Conservation (phyloP, 306 rosid species). For the Trifolium repens region DNA sequence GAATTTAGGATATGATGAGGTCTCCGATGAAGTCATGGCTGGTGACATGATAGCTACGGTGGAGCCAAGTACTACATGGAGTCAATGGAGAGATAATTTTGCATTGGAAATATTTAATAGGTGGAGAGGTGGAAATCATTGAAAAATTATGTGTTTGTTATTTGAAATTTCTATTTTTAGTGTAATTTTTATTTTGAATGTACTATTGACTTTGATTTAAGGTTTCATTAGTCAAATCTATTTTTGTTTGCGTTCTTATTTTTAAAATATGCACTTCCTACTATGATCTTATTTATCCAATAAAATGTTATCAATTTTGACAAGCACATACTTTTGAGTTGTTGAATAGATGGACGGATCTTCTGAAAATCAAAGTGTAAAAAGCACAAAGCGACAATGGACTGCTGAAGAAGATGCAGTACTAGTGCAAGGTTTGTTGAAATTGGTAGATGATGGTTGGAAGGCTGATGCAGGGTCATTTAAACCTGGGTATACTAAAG, state of each 20-base stretch:
- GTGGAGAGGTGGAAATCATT: constrained; percentile 4
- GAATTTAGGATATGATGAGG: not conserved
- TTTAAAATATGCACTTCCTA: not conserved
- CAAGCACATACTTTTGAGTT: not conserved
- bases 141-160: not conserved
- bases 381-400: constrained; percentile 16
- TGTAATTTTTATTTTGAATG: too few species aligned
- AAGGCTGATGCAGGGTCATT: constrained; percentile 1
- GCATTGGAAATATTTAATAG: not conserved
- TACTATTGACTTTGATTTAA: not conserved
- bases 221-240: not conserved
- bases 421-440: not conserved
- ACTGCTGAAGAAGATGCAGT: not conserved
- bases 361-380: not conserved
- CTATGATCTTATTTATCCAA: not conserved
- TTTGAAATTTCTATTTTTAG: not conserved
- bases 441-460: constrained; percentile 1
- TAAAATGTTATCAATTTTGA: not conserved
- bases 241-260: not conserved
- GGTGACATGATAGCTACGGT: not conserved
- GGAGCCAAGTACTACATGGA: constrained; percentile 11
- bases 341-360: not conserved
- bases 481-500: not conserved
- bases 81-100: constrained; percentile 12
- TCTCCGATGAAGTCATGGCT: not conserved